Evolutionary conservation across 2,329 filamentous ascomycete species (phyloP), one percentile per base, ranked within the genome.

Genomic region (Colletotrichum paranaense): DNA sequence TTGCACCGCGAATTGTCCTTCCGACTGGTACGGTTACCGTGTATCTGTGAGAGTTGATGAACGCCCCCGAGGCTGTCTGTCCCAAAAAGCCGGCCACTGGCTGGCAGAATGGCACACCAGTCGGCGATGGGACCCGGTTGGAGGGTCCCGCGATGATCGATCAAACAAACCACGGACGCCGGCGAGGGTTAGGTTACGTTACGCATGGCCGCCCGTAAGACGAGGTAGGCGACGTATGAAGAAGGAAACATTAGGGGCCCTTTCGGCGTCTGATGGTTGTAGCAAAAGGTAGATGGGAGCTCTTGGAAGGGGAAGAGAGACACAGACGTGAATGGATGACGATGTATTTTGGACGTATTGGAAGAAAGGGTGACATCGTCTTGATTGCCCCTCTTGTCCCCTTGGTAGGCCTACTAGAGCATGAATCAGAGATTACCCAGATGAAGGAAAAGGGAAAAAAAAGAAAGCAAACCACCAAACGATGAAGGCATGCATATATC

Each of bases 21-120:
- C 52, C 67, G 60, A 57, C 42, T 49, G 52, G 26, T 7, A 59
- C 22, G 12, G 53, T 49, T 32, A 52, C 26, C n/a, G 53, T 64
- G 38, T 58, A 38, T 35, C 32, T 35, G 32, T 35, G 32, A 30
- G 59, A 68, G 35, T 26, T 57, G 49, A 24, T 35, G 1, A 42
- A 64, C 19, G 30, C 24, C 24, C 14, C 63, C 63, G 6, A 24
- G 8, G 22, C 32, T 16, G 28, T 58, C 32, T 16, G 38, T 58
- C 60, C 52, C 26, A 28, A 26, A 4, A 52, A 58, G 67, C 67
- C 30, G 60, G 38, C 52, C 38, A 42, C 67, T 64, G 59, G 24
- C 46, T n/a, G 46, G 46, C 46, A 53, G 32, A 62, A 16, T 30
- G 56, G 38, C 26, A 67, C 46, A 14, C 30, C 42, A 30, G 62